Conservation (phyloP, 768 basidiomycete species). For the Tylopilus balloui region DNA sequence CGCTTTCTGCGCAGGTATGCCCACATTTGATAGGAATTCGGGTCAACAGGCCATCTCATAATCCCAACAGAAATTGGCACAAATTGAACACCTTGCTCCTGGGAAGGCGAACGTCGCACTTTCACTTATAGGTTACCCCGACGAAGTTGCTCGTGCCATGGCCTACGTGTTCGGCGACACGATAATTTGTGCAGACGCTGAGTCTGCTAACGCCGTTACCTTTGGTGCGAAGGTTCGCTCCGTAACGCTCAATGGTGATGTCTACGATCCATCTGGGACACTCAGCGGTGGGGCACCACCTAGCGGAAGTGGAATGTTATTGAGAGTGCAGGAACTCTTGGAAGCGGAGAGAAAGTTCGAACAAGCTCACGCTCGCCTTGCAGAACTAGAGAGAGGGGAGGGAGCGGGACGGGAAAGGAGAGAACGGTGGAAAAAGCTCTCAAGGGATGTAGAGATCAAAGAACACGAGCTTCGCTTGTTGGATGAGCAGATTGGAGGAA, state of each 20-base stretch:
- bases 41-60: neutral
- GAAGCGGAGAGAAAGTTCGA: constrained; percentile 58
- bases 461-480: constrained; percentile 79
- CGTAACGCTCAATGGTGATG: constrained; percentile 91
- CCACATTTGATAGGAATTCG: neutral
- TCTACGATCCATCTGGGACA: constrained; percentile 94
- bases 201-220: constrained; percentile 82
- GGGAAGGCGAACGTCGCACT: constrained; percentile 83
- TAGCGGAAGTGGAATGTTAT: constrained; percentile 62
- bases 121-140: constrained; percentile 78
- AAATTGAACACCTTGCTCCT: constrained; percentile 66
- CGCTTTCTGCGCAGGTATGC: constrained; percentile 46
- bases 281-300: constrained; percentile 90
- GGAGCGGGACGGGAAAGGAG: constrained; percentile 46
- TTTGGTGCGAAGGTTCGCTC: constrained; percentile 71
- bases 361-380: constrained; percentile 45
- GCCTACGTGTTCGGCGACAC: constrained; percentile 91
- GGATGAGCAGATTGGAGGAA: constrained; percentile 80
- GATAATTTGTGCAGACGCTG: constrained; percentile 85
- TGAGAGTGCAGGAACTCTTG: constrained; percentile 80
- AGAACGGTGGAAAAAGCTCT: constrained; percentile 56
- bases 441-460: constrained; percentile 80
- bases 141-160: constrained; percentile 85
- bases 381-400: constrained; percentile 53
- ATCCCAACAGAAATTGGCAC: constrained; percentile 63